Conservation (phyloP, 306 rosid species). For the Sicyos edulis region DNA sequence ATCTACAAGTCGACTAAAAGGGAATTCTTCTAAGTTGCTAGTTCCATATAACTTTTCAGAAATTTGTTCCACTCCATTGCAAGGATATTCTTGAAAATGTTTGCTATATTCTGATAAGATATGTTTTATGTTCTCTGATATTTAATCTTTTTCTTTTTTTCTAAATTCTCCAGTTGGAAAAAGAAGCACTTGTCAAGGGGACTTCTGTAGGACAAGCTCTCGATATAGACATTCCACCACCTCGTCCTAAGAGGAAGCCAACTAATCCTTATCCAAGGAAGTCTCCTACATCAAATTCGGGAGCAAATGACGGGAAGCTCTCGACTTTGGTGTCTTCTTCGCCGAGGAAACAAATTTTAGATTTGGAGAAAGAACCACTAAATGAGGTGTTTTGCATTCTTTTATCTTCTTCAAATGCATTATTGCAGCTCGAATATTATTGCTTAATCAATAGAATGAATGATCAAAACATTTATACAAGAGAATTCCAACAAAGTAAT, state of each 20-base stretch:
- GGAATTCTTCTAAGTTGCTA: not conserved
- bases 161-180: constrained; percentile 63
- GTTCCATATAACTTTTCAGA: not conserved
- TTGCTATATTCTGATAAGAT: not conserved
- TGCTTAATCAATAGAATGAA: no score
- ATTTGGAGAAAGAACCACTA: constrained; percentile 60
- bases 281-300: constrained; percentile 44
- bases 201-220: constrained; percentile 61
- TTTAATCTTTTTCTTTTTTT: constrained; percentile 9
- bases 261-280: constrained; percentile 94
- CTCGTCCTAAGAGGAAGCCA: constrained; percentile 94
- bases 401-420: constrained; percentile 16
- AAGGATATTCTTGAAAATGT: not conserved
- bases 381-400: constrained; percentile 51
- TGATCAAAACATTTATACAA: no score
- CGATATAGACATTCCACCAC: constrained; percentile 92
- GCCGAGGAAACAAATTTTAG: constrained; percentile 45
- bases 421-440: no score
- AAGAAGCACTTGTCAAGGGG: constrained; percentile 75
- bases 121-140: not conserved
- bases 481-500: no score
- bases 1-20: no score
- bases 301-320: constrained; percentile 58
- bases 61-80: not conserved
- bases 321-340: constrained; percentile 43